Conservation (phyloP, 176 grass and related monocot species). For the Eragrostis nindensis region DNA sequence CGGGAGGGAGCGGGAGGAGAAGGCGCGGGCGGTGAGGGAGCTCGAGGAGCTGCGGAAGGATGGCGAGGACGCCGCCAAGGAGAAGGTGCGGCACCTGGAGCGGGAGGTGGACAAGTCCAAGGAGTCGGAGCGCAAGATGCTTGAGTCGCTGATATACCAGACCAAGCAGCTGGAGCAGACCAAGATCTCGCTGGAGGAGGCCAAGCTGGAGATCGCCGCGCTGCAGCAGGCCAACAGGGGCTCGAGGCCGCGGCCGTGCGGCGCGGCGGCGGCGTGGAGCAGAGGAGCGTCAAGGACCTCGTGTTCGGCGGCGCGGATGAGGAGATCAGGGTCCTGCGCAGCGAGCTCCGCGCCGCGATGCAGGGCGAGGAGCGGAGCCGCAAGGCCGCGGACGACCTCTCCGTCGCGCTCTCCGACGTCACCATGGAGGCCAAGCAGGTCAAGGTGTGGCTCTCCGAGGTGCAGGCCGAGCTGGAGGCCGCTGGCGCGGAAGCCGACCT, state of each 20-base stretch:
- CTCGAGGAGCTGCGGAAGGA: conserved; percentile 44
- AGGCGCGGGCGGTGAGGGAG: conserved; percentile 44
- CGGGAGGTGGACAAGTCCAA: conserved; percentile 70
- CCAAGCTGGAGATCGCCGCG: conserved; percentile 75
- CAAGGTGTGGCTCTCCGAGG: conserved; percentile 55
- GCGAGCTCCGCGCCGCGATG: conserved; percentile 44
- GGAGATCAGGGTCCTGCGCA: conserved; percentile 56
- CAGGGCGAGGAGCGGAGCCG: conserved; percentile 80
- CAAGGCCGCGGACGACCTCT: conserved; percentile 78
- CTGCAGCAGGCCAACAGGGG: conserved; percentile 42
- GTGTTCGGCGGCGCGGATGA: conserved; percentile 60
- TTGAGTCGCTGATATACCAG: conserved; percentile 82
- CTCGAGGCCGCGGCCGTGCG: conserved; percentile 22
- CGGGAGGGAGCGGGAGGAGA: conserved; percentile 64
- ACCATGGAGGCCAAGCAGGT: conserved; percentile 72
- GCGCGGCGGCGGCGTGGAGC: conserved; percentile 24
- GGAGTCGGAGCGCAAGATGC: conserved; percentile 93
- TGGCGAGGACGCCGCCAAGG: neutral
- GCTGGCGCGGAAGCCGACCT: conserved; percentile 45
- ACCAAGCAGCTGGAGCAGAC: conserved; percentile 90
- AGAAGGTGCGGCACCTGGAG: conserved; percentile 48
- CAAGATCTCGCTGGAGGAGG: conserved; percentile 90
- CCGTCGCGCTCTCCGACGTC: conserved; percentile 77
- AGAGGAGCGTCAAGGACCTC: conserved; percentile 52
- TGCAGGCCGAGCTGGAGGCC: conserved; percentile 63